These are phyloP conservation scores for Platanthera guangdongensis DNA, from an alignment of 106 monocot species.

Conservation along the genomic window DNA sequence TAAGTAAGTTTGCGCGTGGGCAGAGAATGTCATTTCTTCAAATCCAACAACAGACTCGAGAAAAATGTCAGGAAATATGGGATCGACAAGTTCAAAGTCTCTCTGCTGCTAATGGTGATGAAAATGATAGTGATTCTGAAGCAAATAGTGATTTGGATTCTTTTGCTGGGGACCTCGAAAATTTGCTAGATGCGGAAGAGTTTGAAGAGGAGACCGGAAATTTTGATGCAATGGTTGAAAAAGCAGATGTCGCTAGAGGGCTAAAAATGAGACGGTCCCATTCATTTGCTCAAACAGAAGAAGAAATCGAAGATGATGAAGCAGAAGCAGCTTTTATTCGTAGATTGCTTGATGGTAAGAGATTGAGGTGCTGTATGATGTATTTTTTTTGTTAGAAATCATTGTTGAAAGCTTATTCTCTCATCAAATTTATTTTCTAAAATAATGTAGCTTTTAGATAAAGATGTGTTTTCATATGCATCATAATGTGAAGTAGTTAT, in stretches of 20 bases:
- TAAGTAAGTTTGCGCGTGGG: constrained; percentile 94
- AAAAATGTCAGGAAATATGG: constrained; percentile 99
- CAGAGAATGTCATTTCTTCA: constrained; percentile 96
- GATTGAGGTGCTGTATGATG: not conserved
- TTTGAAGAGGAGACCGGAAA: constrained; percentile 65
- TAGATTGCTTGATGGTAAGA: constrained; percentile 75
- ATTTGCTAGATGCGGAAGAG: constrained; percentile 95
- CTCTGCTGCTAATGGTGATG: constrained; percentile 72
- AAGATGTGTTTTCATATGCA: not conserved
- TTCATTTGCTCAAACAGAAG: constrained; percentile 63
- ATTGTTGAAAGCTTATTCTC: not conserved
- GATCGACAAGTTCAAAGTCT: constrained; percentile 91
- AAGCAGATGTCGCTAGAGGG: constrained; percentile 58
- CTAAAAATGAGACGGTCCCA: constrained; percentile 91
- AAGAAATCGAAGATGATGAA: constrained; percentile 87
- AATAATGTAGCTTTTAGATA: not conserved
- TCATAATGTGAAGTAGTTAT: not conserved
- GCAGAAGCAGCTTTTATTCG: constrained; percentile 56
- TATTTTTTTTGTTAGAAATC: not conserved
- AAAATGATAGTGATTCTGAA: constrained; percentile 75
- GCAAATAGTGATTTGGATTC: constrained; percentile 96
- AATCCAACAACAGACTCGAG: constrained; percentile 97
- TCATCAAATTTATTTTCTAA: not conserved
- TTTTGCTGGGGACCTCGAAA: constrained; percentile 99
- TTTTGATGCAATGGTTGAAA: constrained; percentile 40